Evolutionary conservation across 179 eudicot species (phyloP).

Genomic region (Patellifolia procumbens): DNA sequence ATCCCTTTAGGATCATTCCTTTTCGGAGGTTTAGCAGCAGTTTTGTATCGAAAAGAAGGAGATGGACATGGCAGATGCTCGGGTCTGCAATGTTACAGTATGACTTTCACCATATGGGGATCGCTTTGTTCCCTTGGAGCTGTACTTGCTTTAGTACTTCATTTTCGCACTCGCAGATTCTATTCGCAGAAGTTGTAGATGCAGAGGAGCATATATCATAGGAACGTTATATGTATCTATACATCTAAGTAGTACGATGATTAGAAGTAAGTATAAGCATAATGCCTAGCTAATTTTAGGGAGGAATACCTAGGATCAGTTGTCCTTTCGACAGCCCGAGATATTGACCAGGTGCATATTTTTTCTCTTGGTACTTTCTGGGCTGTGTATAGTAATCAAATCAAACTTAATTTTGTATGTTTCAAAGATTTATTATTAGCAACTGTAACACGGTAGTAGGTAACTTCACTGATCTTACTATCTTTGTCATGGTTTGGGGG

Average conservation of each 20-base stretch:
- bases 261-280: not conserved
- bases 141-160: slow-evolving; percentile 61
- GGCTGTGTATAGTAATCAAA: not conserved
- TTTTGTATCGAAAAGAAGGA: slow-evolving; percentile 45
- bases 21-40: slow-evolving; percentile 71
- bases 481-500: too few species aligned
- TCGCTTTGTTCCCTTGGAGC: slow-evolving; percentile 60
- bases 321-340: slow-evolving; percentile 10
- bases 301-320: not conserved
- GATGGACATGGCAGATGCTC: slow-evolving; percentile 46
- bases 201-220: too few species aligned
- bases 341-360: slow-evolving; percentile 4
- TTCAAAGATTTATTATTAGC: not conserved
- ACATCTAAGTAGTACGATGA: not conserved
- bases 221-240: not conserved
- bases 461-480: too few species aligned
- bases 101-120: slow-evolving; percentile 71
- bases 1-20: slow-evolving; percentile 85
- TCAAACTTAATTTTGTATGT: not conserved
- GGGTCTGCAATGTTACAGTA: slow-evolving; percentile 60
- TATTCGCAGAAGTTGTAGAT: slow-evolving; percentile 27
- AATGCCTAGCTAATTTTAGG: not conserved
- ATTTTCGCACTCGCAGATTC: slow-evolving; percentile 49
- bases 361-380: slow-evolving; percentile 7
- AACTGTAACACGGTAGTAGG: not conserved